Evolutionary conservation across 345 rosid species (phyloP).

Genomic region (Moricandia arvensis): DNA sequence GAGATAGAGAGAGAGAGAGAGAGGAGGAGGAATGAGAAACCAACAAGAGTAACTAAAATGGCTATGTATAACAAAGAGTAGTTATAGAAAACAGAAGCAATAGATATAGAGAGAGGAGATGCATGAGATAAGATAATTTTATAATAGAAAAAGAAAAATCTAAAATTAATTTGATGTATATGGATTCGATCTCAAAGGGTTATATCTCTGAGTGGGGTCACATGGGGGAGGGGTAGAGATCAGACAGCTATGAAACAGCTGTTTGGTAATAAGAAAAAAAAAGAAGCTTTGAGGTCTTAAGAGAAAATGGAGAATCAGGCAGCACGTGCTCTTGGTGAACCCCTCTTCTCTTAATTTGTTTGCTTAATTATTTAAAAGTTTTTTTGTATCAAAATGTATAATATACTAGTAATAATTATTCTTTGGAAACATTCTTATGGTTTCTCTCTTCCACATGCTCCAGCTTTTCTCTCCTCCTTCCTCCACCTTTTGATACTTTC

Average conservation of each 20-base stretch:
- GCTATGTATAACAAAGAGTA: slow-evolving; percentile 41
- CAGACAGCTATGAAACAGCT: slow-evolving; percentile 40
- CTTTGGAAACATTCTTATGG: slow-evolving; percentile 35
- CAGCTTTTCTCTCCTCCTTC: slow-evolving; percentile 20
- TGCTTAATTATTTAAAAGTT: slow-evolving; percentile 1
- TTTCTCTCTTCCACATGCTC: slow-evolving; percentile 34
- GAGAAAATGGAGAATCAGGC: slow-evolving; percentile 35
- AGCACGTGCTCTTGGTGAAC: slow-evolving; percentile 40
- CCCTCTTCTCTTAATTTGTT: slow-evolving; percentile 28
- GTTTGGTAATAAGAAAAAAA: slow-evolving; percentile 13
- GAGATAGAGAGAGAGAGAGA: slow-evolving; percentile 26
- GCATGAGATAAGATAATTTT: slow-evolving; percentile 32
- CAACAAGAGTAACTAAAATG: slow-evolving; percentile 38
- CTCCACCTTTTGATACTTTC: slow-evolving; percentile 23
- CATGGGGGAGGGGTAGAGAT: slow-evolving; percentile 37
- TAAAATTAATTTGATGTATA: slow-evolving; percentile 1
- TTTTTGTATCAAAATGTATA: not conserved
- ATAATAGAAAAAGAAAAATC: slow-evolving; percentile 28
- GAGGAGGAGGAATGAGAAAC: slow-evolving; percentile 14
- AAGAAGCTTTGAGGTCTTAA: slow-evolving; percentile 19
- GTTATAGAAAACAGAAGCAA: slow-evolving; percentile 36
- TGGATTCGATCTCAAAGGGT: slow-evolving; percentile 39
- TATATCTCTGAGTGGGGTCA: slow-evolving; percentile 39
- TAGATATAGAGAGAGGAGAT: slow-evolving; percentile 16
- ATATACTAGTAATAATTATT: not conserved